These are phyloP conservation scores for Aureobasidium sp. DNA, from an alignment of 2,329 filamentous ascomycete species.

Conservation along the genomic window DNA sequence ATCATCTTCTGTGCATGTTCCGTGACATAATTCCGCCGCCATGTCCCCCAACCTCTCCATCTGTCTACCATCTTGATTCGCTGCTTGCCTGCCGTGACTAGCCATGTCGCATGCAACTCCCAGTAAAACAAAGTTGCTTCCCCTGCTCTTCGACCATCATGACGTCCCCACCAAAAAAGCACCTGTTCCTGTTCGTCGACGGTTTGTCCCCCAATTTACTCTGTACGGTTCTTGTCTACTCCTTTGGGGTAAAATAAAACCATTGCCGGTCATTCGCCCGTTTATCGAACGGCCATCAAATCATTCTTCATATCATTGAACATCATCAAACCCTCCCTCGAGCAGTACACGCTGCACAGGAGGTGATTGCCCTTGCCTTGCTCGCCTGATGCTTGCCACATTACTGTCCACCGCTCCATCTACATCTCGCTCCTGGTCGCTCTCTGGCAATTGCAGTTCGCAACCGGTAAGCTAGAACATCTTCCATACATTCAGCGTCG, in stretches of 20 bases:
- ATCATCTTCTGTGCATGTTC: constrained; percentile 9
- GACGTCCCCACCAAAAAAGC: constrained; percentile 15
- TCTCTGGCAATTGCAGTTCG: not conserved
- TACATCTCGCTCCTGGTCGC: not conserved
- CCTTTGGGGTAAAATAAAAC: constrained; percentile 10
- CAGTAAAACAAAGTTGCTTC: constrained; percentile 14
- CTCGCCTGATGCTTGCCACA: constrained; percentile 1
- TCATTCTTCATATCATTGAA: not conserved
- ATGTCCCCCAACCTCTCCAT: not conserved
- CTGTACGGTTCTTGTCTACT: not conserved
- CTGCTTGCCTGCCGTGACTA: not conserved
- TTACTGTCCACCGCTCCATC: not conserved
- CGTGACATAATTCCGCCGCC: constrained; percentile 14
- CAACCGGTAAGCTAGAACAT: constrained; percentile 9
- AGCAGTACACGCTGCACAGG: too few relatives aligned
- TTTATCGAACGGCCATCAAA: constrained; percentile 14
- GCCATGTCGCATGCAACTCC: constrained; percentile 6
- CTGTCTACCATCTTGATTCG: not conserved
- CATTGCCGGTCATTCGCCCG: constrained; percentile 5
- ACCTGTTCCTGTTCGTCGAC: constrained; percentile 14
- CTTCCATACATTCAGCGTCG: constrained; percentile 3
- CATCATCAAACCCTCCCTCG: too few relatives aligned
- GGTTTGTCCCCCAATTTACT: constrained; percentile 13
- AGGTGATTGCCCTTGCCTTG: not conserved
- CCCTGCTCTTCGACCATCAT: constrained; percentile 14